phyloP scores from a whole-genome alignment of 192 early-diverging fungal genomes.

The Backusella tarrabulga region DNA sequence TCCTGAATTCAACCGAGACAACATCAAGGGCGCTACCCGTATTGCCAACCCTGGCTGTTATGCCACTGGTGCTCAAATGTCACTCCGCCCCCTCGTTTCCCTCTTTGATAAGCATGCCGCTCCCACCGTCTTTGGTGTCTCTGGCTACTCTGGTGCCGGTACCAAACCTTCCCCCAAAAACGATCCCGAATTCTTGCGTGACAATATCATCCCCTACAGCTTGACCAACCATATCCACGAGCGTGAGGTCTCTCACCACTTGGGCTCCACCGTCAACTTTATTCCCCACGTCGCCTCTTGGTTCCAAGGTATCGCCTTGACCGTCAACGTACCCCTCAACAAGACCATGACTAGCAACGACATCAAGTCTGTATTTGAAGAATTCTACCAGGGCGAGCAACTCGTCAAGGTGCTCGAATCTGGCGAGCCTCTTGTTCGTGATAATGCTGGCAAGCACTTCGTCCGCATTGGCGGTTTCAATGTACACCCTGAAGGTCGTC shows the following conservation, averaged over 20 bases:
- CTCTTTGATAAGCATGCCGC: conserved; percentile 48
- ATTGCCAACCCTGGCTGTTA: conserved; percentile 99
- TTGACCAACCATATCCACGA: conserved; percentile 97
- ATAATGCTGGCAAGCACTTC: conserved; percentile 88
- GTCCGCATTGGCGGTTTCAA: conserved; percentile 93
- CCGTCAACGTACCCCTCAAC: conserved; percentile 83
- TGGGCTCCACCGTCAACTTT: conserved; percentile 70
- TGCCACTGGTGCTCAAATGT: conserved; percentile 94
- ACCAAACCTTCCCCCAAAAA: conserved; percentile 97
- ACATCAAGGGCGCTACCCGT: conserved; percentile 58
- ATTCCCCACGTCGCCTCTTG: conserved; percentile 88
- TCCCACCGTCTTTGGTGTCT: conserved; percentile 92
- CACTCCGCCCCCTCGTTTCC: conserved; percentile 80
- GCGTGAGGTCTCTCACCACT: conserved; percentile 82
- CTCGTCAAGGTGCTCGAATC: conserved; percentile 75
- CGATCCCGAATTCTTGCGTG: conserved; percentile 78
- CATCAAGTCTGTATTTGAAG: conserved; percentile 66
- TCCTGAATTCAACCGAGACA: conserved; percentile 77
- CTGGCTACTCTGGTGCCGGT: conserved; percentile 98
- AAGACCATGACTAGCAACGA: conserved; percentile 70
- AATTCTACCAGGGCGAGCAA: conserved; percentile 75
- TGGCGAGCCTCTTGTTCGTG: conserved; percentile 79
- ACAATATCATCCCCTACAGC: conserved; percentile 93
- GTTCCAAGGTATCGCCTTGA: conserved; percentile 94
- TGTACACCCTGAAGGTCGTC: conserved; percentile 70